A percentile compares a stretch with the other conserved stretches of the same genome.
phyloP scores from a whole-genome alignment of 2,329 filamentous ascomycete genomes.

The Apiospora malaysiana region DNA sequence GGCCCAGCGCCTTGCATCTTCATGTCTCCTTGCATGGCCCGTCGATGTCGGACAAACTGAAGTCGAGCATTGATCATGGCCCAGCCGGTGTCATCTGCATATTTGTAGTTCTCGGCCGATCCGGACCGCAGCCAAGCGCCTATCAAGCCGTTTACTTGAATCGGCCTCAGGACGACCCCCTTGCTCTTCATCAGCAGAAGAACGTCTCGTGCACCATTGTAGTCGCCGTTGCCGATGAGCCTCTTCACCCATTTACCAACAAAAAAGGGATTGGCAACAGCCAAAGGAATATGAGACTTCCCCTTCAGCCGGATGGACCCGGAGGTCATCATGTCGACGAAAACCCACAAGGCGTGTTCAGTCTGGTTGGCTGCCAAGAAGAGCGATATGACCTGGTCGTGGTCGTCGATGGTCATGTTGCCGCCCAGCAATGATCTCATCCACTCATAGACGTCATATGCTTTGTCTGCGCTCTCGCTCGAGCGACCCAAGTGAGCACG shows the following conservation, averaged over 20 bases:
- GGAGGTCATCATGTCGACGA: constrained; percentile 87
- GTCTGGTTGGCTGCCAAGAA: constrained; percentile 71
- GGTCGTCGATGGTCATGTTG: constrained; percentile 73
- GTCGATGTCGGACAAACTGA: constrained; percentile 61
- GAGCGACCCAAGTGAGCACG: constrained; percentile 63
- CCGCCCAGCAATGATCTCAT: constrained; percentile 66
- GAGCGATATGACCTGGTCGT: constrained; percentile 73
- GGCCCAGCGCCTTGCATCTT: constrained; percentile 37
- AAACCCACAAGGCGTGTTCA: constrained; percentile 74
- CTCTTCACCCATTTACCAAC: constrained; percentile 89
- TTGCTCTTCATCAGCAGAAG: constrained; percentile 76
- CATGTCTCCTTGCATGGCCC: constrained; percentile 23
- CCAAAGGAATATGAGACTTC: constrained; percentile 49
- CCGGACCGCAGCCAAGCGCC: constrained; percentile 76
- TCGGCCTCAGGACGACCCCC: constrained; percentile 70
- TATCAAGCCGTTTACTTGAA: constrained; percentile 83
- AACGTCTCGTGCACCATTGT: constrained; percentile 74
- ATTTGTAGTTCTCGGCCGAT: constrained; percentile 56
- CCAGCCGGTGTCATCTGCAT: constrained; percentile 75
- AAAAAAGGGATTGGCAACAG: constrained; percentile 76
- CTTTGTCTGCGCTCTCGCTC: constrained; percentile 55
- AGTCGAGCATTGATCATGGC: constrained; percentile 76
- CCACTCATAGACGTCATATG: constrained; percentile 71
- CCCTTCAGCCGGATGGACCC: constrained; percentile 56
- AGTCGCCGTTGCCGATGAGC: constrained; percentile 73